These are phyloP conservation scores for Zasmidium angulare DNA, from an alignment of 2,329 filamentous ascomycete species.

Conservation along the genomic window DNA sequence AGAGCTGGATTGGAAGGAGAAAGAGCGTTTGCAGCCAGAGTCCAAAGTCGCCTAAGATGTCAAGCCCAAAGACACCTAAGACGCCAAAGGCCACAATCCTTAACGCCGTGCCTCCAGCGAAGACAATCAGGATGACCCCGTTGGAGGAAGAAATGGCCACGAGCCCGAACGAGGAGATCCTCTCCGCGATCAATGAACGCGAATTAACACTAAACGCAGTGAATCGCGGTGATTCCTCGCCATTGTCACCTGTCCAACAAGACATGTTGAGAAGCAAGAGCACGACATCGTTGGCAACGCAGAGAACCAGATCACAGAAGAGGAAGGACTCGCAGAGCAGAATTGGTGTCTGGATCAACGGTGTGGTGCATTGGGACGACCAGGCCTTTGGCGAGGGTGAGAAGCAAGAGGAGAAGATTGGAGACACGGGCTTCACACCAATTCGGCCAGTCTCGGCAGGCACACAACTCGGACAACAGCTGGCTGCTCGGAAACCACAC, in stretches of 20 bases:
- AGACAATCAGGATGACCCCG: constrained; percentile 31
- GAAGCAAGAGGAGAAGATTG: constrained; percentile 12
- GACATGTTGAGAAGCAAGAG: constrained; percentile 10
- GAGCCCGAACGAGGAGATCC: constrained; percentile 42
- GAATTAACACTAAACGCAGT: constrained; percentile 16
- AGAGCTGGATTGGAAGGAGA: constrained; percentile 24
- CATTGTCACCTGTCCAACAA: constrained; percentile 25
- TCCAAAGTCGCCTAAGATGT: constrained; percentile 1
- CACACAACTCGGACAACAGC: not conserved
- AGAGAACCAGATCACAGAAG: constrained; percentile 21
- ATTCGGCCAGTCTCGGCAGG: constrained; percentile 9
- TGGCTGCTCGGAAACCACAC: constrained; percentile 12
- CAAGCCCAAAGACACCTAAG: not conserved
- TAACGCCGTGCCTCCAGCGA: constrained; percentile 33
- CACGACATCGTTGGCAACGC: constrained; percentile 10
- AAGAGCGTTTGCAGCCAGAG: constrained; percentile 13
- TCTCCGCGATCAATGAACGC: constrained; percentile 34
- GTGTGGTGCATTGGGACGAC: constrained; percentile 43
- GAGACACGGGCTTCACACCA: constrained; percentile 20
- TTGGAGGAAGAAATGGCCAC: constrained; percentile 40
- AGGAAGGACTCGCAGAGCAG: constrained; percentile 31
- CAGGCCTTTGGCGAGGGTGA: constrained; percentile 5
- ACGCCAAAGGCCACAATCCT: constrained; percentile 29
- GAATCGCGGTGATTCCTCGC: constrained; percentile 18
- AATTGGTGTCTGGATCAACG: constrained; percentile 48